Percentiles rank a stretch among this genome's conserved stretches.
These are phyloP conservation scores for Aspergillus ibericus DNA, from an alignment of 2,329 filamentous ascomycete species.

Conservation along the genomic window DNA sequence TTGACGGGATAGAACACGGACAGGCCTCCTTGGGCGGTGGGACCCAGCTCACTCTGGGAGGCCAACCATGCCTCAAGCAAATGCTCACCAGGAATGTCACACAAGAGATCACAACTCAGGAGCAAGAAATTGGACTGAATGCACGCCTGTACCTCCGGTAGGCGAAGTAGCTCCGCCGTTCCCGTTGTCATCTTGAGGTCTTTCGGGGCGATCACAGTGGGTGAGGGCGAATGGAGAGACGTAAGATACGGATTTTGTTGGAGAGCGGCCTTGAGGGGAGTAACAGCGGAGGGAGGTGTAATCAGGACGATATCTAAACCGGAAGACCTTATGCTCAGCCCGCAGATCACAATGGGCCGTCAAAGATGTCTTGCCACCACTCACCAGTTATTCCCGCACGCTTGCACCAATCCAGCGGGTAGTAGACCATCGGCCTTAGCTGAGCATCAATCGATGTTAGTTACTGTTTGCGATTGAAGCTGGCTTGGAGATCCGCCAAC, in stretches of 20 bases:
- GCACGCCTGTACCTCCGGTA: conserved; percentile 75
- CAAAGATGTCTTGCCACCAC: conserved; percentile 11
- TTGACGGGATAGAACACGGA: conserved; percentile 92
- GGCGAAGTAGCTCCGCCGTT: conserved; percentile 81
- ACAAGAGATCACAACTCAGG: conserved; percentile 89
- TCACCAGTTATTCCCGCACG: conserved; percentile 49
- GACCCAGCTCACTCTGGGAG: conserved; percentile 66
- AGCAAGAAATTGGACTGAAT: conserved; percentile 86
- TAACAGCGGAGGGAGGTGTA: conserved; percentile 45
- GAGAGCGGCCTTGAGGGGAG: conserved; percentile 46
- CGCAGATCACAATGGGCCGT: neutral
- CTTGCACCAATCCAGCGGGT: conserved; percentile 49
- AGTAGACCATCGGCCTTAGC: conserved; percentile 49
- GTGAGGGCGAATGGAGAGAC: conserved; percentile 45
- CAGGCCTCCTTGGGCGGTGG: conserved; percentile 70
- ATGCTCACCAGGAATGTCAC: conserved; percentile 79
- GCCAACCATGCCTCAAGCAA: conserved; percentile 89
- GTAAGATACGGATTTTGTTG: conserved; percentile 52
- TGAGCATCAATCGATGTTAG: conserved; percentile 1
- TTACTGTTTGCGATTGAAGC: neutral
- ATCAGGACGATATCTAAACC: conserved; percentile 46
- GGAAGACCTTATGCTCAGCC: conserved; percentile 5
- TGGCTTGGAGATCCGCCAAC: conserved; percentile 39
- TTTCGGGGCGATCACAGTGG: conserved; percentile 11
- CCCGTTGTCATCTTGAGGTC: conserved; percentile 80